Base-by-base conservation (phyloP, 768 basidiomycete genomes). In the Boletus rufocinnamomeus region DNA sequence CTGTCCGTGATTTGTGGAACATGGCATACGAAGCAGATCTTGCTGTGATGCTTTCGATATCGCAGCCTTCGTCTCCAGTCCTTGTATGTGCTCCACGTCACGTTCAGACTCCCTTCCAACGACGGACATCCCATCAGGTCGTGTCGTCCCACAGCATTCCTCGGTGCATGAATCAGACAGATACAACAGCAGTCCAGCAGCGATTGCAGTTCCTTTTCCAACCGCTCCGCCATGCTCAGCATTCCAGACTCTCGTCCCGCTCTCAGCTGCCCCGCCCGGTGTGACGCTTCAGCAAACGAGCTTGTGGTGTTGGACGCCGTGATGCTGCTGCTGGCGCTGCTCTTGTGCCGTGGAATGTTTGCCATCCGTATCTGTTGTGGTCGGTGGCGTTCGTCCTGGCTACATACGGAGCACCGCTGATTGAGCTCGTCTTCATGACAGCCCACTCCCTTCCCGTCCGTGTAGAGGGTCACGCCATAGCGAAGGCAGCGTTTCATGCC, bases 1-100 rank as follows among this genome's bases (percentile, higher is more conserved):
- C 4, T 28, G 14, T 63, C 57, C 0, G 27, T 49, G 10, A 56
- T 40, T 3, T 57, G 52, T 14, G 63, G 53, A 0, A 63, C 16
- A 0, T 63, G 63, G 10, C 63, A 62, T 4, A 40, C n/a, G 6
- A 35, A 63, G 17, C 61, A 63, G 2, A 63, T 62, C 40, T 52
- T 56, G 16, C 25, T 30, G 55, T 63, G 61, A 4, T 54, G 14
- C 4, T 23, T 30, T 16, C n/a, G 1, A 25, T 63, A 63, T 4
- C 6, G 3, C 0, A 63, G 43, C 11, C 6, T 10, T 9, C 25
- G 8, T 23, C 50, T 55, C 60, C 62, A 63, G 3, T 30, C 11
- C 14, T 30, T 52, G 40, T 62, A 63, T 1, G 0, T 1, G 1
- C 6, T 25, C 40, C 50, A 61, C 0, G 21, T 37, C 9, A 13